Evolutionary conservation across 768 basidiomycete species (phyloP).

Genomic region (Kwoniella europaea): DNA sequence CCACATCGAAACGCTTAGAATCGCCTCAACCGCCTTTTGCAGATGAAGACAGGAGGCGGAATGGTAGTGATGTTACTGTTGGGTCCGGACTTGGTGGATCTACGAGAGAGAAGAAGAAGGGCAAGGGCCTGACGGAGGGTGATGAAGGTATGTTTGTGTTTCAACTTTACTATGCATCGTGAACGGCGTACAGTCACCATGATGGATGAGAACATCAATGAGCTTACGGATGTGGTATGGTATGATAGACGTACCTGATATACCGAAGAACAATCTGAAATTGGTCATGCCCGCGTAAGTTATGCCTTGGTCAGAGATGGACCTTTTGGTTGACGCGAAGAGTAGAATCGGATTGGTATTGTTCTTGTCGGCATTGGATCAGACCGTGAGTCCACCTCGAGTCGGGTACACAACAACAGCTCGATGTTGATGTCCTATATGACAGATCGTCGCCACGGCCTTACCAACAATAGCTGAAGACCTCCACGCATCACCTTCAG

Average conservation of each 20-base stretch:
- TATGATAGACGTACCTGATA: slow-evolving; percentile 42
- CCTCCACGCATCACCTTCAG: slow-evolving; percentile 44
- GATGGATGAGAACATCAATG: background rate
- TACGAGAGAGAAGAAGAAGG: slow-evolving; percentile 14
- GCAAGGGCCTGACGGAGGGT: slow-evolving; percentile 36
- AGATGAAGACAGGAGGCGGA: slow-evolving; percentile 5
- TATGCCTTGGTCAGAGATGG: background rate
- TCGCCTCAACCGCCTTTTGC: slow-evolving; percentile 7
- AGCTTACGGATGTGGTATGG: background rate
- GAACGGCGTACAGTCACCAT: background rate
- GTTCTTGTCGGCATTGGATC: slow-evolving; percentile 45
- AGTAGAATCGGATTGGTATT: slow-evolving; percentile 30
- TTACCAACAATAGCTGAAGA: slow-evolving; percentile 50
- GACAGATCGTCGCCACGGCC: slow-evolving; percentile 45
- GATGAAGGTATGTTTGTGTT: slow-evolving; percentile 27
- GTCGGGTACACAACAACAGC: background rate
- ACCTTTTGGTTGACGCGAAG: background rate
- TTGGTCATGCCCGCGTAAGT: slow-evolving; percentile 51
- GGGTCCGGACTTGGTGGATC: background rate
- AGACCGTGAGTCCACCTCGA: slow-evolving; percentile 29
- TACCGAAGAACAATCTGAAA: slow-evolving; percentile 48
- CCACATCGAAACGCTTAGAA: background rate
- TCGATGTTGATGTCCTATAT: background rate
- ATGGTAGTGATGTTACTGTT: slow-evolving; percentile 13
- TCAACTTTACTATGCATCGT: background rate